Base-by-base conservation (phyloP, 805 yeast genomes). In the Dipodascus albidus region DNA sequence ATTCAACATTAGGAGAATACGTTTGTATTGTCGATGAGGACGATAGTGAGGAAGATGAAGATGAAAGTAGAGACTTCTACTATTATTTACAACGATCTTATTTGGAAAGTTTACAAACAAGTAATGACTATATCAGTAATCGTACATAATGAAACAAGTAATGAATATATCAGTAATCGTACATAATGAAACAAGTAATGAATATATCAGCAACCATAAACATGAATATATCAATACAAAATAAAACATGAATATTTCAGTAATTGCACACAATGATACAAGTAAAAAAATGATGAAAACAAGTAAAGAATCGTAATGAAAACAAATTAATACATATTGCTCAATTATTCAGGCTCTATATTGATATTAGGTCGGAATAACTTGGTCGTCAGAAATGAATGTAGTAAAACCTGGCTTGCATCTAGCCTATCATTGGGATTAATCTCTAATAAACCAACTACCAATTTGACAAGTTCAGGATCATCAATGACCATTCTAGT, bases 1-100 rank as follows among this genome's bases (percentile, higher is more conserved):
- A 54, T 14, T 38, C 44, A 38, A 38, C 44, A 8, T 14, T 38
- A 11, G 20, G 44, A n/a, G 44, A 38, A 14, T 38, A 38, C n/a
- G 44, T 38, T 14, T 38, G 20, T 17, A 59, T 64, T 11, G 55
- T 50, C 41, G 60, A 57, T 15, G 52, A 53, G 4, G 60, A 54
- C 9, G 49, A 44, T 33, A 57, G 52, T 20, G 55, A 44, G n/a
- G 58, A 54, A n/a, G 54, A 56, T 42, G 58, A 58, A 9, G 58
- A 50, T 23, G 58, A 52, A 35, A 58, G 35, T 19, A n/a, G 53
- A 27, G 60, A 58, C 44, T 56, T 52, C 22, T 58, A 56, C 48
- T 57, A 57, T 31, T 58, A 55, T 38, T 51, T 47, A 27, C 49
- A 47, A 47, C 4, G 49, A 17, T 38, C 44, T 11, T 38, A 38